Conservation (phyloP, 2,329 filamentous ascomycete genomes). For the Arthrinium puccinioides region DNA sequence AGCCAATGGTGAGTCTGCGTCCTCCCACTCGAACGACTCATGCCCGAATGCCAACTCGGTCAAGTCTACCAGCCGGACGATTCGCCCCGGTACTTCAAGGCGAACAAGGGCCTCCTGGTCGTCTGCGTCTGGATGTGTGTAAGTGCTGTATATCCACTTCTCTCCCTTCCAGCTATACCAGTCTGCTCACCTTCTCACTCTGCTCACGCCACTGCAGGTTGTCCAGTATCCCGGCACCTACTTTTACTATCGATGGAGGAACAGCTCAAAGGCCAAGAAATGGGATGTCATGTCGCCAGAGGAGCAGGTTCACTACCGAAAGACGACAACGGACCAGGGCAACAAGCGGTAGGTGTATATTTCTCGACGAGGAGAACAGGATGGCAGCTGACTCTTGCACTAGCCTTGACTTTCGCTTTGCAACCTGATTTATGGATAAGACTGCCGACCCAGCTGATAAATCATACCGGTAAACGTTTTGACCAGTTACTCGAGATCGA, state of each 20-base stretch:
- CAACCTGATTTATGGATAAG: too few species aligned
- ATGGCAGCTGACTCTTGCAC: too few species aligned
- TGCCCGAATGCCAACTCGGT: constrained; percentile 5
- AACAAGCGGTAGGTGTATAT: too few species aligned
- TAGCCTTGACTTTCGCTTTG: too few species aligned
- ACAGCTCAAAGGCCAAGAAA: constrained; percentile 25
- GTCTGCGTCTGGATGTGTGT: constrained; percentile 32
- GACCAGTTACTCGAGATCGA: too few species aligned
- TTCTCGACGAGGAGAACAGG: too few species aligned
- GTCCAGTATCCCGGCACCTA: constrained; percentile 28
- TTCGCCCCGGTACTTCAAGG: constrained; percentile 28
- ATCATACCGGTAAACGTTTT: too few species aligned
- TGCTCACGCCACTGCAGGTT: constrained; percentile 14
- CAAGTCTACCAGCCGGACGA: constrained; percentile 28
- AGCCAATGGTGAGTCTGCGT: constrained; percentile 24
- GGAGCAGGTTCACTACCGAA: constrained; percentile 33
- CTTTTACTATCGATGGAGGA: constrained; percentile 31
- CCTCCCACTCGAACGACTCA: not conserved
- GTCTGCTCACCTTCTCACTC: too few species aligned
- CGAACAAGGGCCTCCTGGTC: constrained; percentile 28
- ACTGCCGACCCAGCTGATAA: too few species aligned
- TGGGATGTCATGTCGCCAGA: constrained; percentile 31
- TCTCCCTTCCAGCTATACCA: not conserved
- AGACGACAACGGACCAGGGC: too few species aligned
- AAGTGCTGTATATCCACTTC: constrained; percentile 13